Conservation (phyloP, 139 green algal genomes). For the Chlorella sp. region DNA sequence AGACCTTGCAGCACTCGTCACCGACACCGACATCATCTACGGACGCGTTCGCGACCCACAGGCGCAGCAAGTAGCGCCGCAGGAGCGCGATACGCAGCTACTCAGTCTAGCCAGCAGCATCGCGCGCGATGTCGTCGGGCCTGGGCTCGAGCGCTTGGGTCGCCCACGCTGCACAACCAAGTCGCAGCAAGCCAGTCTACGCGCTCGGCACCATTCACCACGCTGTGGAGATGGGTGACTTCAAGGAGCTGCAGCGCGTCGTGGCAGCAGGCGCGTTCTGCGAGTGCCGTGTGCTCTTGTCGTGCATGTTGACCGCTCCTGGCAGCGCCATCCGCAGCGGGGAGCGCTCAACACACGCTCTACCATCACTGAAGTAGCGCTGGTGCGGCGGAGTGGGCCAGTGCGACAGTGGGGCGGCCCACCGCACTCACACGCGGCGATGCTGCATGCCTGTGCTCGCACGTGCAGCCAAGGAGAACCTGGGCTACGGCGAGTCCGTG, state of each 20-base stretch:
- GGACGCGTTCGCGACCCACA: neutral
- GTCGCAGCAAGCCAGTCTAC: neutral
- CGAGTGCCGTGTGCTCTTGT: neutral
- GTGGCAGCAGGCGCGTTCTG: neutral
- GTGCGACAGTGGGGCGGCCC: neutral
- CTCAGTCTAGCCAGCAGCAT: neutral
- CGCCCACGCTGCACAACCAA: neutral
- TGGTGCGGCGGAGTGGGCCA: no score
- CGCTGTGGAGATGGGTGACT: neutral
- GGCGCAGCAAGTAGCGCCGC: neutral
- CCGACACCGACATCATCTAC: no score
- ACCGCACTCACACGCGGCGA: neutral
- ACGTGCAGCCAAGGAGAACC: neutral
- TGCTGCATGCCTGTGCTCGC: neutral
- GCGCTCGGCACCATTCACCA: neutral
- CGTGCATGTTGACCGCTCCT: neutral
- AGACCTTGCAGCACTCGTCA: no score
- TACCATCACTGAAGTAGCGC: neutral
- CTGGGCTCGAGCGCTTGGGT: no score
- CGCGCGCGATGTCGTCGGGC: neutral
- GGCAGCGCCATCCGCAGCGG: neutral
- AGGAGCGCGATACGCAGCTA: neutral
- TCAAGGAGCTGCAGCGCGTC: neutral
- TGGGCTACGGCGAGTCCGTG: conserved; percentile 1
- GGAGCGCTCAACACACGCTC: neutral